Percentiles rank a stretch among this genome's conserved stretches.
These are phyloP conservation scores for Mucor circinelloides DNA, from an alignment of 371 early-diverging fungal species.

Conservation along the genomic window DNA sequence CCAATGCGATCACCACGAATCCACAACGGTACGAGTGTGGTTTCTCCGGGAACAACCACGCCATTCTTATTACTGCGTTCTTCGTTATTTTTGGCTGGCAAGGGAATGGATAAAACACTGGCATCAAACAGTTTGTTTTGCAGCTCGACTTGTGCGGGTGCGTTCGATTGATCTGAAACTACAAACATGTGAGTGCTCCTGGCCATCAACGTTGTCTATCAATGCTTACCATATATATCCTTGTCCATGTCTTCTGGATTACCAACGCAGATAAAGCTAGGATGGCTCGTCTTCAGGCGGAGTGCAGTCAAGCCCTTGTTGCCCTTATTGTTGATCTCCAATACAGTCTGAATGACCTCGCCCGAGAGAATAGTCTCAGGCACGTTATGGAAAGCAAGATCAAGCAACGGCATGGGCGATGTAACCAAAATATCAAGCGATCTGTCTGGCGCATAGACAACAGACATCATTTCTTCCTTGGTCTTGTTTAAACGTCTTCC, in stretches of 20 bases:
- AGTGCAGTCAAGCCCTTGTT: slow-evolving; percentile 72
- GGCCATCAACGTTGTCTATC: background rate
- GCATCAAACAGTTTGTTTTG: slow-evolving; percentile 43
- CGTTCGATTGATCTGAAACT: background rate
- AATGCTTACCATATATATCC: slow-evolving; percentile 38
- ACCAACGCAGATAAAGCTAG: slow-evolving; percentile 83
- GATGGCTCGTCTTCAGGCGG: slow-evolving; percentile 81
- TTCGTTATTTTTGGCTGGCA: slow-evolving; percentile 29
- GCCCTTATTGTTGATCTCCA: slow-evolving; percentile 87
- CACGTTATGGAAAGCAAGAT: slow-evolving; percentile 72
- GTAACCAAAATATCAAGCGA: slow-evolving; percentile 77
- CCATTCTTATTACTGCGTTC: slow-evolving; percentile 20
- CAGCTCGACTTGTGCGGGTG: slow-evolving; percentile 4
- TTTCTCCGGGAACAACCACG: slow-evolving; percentile 71
- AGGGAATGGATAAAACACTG: slow-evolving; percentile 46
- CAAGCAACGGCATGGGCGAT: slow-evolving; percentile 83
- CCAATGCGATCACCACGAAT: slow-evolving; percentile 91
- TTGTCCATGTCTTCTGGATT: slow-evolving; percentile 49
- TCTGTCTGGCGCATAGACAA: slow-evolving; percentile 69
- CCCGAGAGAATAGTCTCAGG: slow-evolving; percentile 85
- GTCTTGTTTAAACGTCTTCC: slow-evolving; percentile 80
- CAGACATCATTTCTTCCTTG: slow-evolving; percentile 59
- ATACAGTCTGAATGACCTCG: slow-evolving; percentile 70
- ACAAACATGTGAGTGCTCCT: background rate
- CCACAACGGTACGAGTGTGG: slow-evolving; percentile 83